Conservation (phyloP, 371 early-diverging fungal species). For the Blakeslea trispora region DNA sequence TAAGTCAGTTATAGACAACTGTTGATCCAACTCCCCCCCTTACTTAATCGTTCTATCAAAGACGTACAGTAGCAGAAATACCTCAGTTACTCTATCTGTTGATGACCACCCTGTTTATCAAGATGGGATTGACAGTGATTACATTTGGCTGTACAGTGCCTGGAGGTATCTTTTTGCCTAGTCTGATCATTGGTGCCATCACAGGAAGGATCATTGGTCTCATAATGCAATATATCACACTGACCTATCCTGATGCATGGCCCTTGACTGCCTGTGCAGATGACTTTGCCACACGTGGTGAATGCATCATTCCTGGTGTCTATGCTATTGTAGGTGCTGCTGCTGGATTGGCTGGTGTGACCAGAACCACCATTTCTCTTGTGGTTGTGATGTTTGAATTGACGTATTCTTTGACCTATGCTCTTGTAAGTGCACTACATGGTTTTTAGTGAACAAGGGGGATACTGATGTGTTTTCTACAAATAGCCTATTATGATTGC, state of each 20-base stretch:
- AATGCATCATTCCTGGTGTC: conserved; percentile 90
- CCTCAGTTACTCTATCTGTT: conserved; percentile 48
- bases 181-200: conserved; percentile 90
- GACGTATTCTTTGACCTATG: conserved; percentile 85
- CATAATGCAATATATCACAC: conserved; percentile 65
- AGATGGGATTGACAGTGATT: conserved; percentile 68
- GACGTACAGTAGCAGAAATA: conserved; percentile 40
- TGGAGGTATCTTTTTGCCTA: conserved; percentile 91
- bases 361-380: conserved; percentile 90
- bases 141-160: conserved; percentile 88
- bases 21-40: neutral
- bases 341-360: conserved; percentile 88
- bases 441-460: too few species aligned
- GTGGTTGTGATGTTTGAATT: conserved; percentile 95
- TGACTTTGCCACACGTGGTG: conserved; percentile 44
- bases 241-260: conserved; percentile 56
- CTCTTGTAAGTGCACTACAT: conserved; percentile 34
- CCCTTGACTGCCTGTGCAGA: conserved; percentile 66
- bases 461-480: too few species aligned
- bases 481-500: conserved; percentile 88
- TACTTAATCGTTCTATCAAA: too few species aligned
- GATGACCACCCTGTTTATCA: conserved; percentile 65
- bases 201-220: conserved; percentile 92
- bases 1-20: too few species aligned
- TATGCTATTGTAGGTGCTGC: conserved; percentile 97